These are phyloP conservation scores for Lepidium africanum DNA, from an alignment of 345 rosid genomes.

Conservation along the genomic window DNA sequence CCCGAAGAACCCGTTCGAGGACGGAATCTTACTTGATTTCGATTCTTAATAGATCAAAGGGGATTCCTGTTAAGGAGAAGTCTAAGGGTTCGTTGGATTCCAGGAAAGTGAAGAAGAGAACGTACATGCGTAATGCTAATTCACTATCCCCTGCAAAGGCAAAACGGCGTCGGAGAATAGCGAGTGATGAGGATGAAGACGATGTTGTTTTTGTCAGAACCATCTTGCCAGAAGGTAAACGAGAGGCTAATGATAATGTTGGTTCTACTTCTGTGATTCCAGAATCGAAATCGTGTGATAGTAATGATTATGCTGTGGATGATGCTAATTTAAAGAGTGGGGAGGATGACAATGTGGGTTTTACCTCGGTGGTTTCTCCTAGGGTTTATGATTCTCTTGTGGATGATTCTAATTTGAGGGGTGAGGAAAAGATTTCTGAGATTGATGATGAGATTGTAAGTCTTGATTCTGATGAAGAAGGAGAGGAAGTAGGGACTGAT, in stretches of 20 bases:
- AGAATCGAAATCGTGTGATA: not conserved
- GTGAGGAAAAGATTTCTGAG: not conserved
- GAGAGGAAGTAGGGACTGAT: not conserved
- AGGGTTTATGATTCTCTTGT: not conserved
- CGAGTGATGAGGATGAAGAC: not conserved
- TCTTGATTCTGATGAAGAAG: conserved; percentile 2
- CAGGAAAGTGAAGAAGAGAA: not conserved
- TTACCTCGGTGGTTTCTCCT: not conserved
- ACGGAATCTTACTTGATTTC: conserved; percentile 12
- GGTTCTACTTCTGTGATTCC: not conserved
- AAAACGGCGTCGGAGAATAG: not conserved
- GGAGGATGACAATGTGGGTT: not conserved
- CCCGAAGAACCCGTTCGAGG: conserved; percentile 26
- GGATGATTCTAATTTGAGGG: not conserved
- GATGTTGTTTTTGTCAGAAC: not conserved
- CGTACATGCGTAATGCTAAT: not conserved
- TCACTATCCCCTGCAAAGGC: not conserved
- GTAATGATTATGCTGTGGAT: not conserved
- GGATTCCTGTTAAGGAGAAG: not conserved
- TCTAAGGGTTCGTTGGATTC: not conserved
- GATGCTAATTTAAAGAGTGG: not conserved
- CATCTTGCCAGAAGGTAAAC: not conserved
- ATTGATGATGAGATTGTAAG: not conserved
- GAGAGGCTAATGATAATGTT: not conserved
- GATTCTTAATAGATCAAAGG: not conserved